Conservation (phyloP, 1,139 yeast species). For the Magnusiomyces ingens region DNA sequence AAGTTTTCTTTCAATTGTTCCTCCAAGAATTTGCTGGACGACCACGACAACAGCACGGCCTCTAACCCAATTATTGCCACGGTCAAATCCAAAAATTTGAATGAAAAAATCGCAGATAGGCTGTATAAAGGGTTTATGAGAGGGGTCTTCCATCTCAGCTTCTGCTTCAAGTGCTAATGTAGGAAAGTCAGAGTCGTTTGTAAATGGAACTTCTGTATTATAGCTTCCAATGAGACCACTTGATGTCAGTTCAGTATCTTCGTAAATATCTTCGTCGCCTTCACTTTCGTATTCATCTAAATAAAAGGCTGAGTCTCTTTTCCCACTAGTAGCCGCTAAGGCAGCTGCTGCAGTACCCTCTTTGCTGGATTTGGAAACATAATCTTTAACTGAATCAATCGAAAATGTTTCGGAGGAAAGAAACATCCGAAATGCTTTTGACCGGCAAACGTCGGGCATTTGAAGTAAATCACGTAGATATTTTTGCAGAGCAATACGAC, state of each 20-base stretch:
- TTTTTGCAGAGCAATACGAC: constrained; percentile 54
- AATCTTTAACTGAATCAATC: constrained; percentile 18
- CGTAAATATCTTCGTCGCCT: background rate
- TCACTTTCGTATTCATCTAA: background rate
- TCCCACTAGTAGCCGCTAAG: constrained; percentile 23
- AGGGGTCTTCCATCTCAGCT: constrained; percentile 12
- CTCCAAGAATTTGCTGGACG: constrained; percentile 79
- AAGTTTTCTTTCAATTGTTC: constrained; percentile 74
- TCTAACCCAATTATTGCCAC: constrained; percentile 64
- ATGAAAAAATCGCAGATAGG: constrained; percentile 77
- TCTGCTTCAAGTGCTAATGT: constrained; percentile 13
- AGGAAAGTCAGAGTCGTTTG: background rate
- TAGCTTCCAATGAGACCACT: background rate
- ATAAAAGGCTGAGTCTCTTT: background rate
- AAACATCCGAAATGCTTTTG: constrained; percentile 65
- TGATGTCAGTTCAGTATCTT: background rate
- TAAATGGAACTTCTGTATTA: background rate
- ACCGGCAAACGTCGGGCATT: constrained; percentile 66
- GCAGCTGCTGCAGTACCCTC: constrained; percentile 23
- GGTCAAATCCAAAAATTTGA: constrained; percentile 60
- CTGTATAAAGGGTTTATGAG: constrained; percentile 50
- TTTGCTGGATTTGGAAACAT: background rate
- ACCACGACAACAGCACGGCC: constrained; percentile 80
- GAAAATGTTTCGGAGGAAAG: constrained; percentile 64
- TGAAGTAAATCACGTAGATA: constrained; percentile 54